These are phyloP conservation scores for Trichoderma cornu-damae DNA, from an alignment of 2,329 filamentous ascomycete genomes.

Conservation along the genomic window DNA sequence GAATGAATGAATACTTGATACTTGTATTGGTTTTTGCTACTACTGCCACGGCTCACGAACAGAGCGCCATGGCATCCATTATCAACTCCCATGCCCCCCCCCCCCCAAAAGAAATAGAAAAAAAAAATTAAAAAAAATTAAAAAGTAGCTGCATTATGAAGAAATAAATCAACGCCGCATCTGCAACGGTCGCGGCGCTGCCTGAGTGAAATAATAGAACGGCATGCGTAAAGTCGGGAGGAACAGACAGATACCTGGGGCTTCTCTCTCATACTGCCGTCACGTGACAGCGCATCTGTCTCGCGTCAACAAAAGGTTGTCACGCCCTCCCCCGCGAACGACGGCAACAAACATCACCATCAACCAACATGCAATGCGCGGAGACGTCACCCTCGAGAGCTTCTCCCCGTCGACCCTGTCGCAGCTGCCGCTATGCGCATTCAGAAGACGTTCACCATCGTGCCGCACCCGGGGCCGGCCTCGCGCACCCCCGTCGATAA, in stretches of 20 bases:
- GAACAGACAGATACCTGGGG: not conserved
- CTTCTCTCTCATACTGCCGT: not conserved
- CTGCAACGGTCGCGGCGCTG: too few species aligned
- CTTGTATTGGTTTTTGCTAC: too few species aligned
- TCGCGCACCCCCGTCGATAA: conserved; percentile 17
- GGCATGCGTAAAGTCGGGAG: not conserved
- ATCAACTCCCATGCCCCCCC: too few species aligned
- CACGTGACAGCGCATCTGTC: conserved; percentile 22
- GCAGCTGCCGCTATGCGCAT: conserved; percentile 29
- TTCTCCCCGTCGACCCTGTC: not conserved
- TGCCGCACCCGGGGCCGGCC: conserved; percentile 33
- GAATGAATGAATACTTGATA: too few species aligned
- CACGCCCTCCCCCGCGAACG: conserved; percentile 12
- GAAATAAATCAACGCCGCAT: too few species aligned
- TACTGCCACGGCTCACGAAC: too few species aligned
- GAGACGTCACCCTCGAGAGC: not conserved
- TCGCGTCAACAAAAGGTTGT: conserved; percentile 18
- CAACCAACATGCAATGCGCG: conserved; percentile 2
- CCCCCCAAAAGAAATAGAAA: too few species aligned
- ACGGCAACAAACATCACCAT: conserved; percentile 10
- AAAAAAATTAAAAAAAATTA: too few species aligned
- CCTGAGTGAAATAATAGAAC: too few species aligned
- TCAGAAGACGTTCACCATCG: conserved; percentile 43
- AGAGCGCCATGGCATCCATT: too few species aligned
- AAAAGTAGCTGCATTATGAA: too few species aligned